Conservation (phyloP, 2,329 filamentous ascomycete species). For the Metarhizium rileyi region DNA sequence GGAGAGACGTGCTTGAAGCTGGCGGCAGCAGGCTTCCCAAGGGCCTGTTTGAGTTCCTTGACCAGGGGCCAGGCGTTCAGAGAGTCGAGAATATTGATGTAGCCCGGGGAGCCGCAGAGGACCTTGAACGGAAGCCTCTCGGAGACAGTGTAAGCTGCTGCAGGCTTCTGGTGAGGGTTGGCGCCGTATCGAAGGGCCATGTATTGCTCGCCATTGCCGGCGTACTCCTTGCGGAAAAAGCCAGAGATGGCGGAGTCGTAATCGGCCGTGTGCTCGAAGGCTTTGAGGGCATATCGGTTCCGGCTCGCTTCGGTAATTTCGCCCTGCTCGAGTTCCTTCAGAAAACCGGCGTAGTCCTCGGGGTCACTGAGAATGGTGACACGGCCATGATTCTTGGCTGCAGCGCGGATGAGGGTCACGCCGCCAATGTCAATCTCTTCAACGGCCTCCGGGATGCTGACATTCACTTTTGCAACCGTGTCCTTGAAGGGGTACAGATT, state of each 20-base stretch:
- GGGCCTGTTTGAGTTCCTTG: slow-evolving; percentile 85
- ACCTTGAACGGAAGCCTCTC: slow-evolving; percentile 88
- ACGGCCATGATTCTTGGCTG: slow-evolving; percentile 93
- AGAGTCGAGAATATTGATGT: slow-evolving; percentile 94
- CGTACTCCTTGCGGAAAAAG: slow-evolving; percentile 97
- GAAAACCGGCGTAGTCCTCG: slow-evolving; percentile 85
- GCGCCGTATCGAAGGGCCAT: slow-evolving; percentile 84
- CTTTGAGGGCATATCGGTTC: slow-evolving; percentile 88
- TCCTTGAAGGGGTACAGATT: slow-evolving; percentile 99
- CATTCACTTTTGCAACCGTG: slow-evolving; percentile 92
- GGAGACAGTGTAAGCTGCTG: slow-evolving; percentile 67
- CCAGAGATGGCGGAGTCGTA: slow-evolving; percentile 92
- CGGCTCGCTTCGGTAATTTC: slow-evolving; percentile 79
- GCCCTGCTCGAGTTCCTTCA: slow-evolving; percentile 79
- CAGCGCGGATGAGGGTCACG: slow-evolving; percentile 90
- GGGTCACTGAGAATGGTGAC: slow-evolving; percentile 96
- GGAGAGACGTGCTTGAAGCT: slow-evolving; percentile 99
- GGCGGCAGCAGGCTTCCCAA: slow-evolving; percentile 81
- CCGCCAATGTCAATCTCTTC: slow-evolving; percentile 99
- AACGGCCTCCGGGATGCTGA: slow-evolving; percentile 91
- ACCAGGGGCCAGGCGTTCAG: slow-evolving; percentile 96
- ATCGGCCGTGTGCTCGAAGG: slow-evolving; percentile 95
- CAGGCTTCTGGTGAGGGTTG: slow-evolving; percentile 97
- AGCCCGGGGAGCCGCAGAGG: slow-evolving; percentile 79
- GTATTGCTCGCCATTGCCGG: slow-evolving; percentile 73